Percentiles rank a stretch among this genome's conserved stretches.
phyloP scores from a whole-genome alignment of 2,329 filamentous ascomycete genomes.

The Seiridium cupressi region DNA sequence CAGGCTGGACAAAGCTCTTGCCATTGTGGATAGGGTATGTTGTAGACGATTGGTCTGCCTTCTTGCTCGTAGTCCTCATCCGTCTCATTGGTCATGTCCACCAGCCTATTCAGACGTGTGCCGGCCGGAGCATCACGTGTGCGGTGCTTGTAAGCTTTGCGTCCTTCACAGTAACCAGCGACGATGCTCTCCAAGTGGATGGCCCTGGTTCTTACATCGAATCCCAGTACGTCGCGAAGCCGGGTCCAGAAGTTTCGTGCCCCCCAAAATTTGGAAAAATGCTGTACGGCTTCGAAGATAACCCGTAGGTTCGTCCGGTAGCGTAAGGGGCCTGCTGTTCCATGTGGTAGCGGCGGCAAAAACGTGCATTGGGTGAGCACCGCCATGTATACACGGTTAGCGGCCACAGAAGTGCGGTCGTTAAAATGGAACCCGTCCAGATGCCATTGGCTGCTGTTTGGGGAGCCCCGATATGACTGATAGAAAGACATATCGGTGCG shows the following conservation, averaged over 20 bases:
- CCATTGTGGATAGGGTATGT: background rate
- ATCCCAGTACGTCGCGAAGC: background rate
- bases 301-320: constrained; percentile 8
- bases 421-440: no score
- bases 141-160: background rate
- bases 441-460: no score
- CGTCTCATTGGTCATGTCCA: background rate
- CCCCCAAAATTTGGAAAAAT: constrained; percentile 5
- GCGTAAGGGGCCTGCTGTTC: background rate
- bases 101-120: background rate
- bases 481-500: no score
- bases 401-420: no score
- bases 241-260: constrained; percentile 7
- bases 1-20: background rate
- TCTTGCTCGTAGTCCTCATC: background rate
- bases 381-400: background rate
- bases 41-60: background rate
- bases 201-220: background rate
- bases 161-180: background rate
- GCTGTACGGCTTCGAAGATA: constrained; percentile 9
- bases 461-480: no score
- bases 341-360: constrained; percentile 1
- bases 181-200: constrained; percentile 4
- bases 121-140: background rate
- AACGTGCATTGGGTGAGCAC: constrained; percentile 1